A percentile compares a stretch with the other conserved stretches of the same genome.
Evolutionary conservation across 164 flowering plant genomes (phyloP).

Genomic region (Magnolia changhungtana): DNA sequence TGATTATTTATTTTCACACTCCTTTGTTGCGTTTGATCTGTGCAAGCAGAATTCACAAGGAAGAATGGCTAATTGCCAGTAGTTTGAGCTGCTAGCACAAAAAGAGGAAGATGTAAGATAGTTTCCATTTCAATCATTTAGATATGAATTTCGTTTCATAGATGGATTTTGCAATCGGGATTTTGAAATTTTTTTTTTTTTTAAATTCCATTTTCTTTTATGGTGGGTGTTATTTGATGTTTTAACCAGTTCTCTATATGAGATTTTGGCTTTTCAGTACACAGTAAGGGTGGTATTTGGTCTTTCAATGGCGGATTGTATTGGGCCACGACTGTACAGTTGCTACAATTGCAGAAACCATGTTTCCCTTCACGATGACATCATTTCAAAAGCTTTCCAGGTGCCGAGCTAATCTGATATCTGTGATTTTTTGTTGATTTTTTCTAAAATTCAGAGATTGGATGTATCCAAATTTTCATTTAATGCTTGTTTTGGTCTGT

Average conservation of each 20-base stretch:
- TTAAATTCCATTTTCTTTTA: no score
- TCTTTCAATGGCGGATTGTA: slow-evolving; percentile 38
- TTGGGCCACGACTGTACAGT: slow-evolving; percentile 58
- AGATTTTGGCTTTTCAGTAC: not conserved
- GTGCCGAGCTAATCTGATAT: slow-evolving; percentile 21
- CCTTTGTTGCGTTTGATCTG: not conserved
- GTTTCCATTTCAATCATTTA: not conserved
- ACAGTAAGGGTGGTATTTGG: not conserved
- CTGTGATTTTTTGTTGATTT: not conserved
- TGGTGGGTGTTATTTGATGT: not conserved
- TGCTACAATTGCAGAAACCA: slow-evolving; percentile 69
- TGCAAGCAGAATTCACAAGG: slow-evolving; percentile 7
- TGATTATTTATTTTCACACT: not conserved
- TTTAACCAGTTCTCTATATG: not conserved
- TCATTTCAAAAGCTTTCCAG: slow-evolving; percentile 67
- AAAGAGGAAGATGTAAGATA: not conserved
- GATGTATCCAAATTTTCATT: not conserved
- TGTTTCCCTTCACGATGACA: slow-evolving; percentile 65
- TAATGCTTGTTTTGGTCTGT: not conserved
- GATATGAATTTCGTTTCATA: not conserved
- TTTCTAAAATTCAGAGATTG: not conserved
- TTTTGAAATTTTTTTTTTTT: not conserved
- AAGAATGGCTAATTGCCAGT: slow-evolving; percentile 6
- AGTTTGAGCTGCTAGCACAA: not conserved
- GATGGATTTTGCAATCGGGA: not conserved